A percentile compares a stretch with the other conserved stretches of the same genome.
Conservation (phyloP, 2,329 filamentous ascomycete species). For the Cercospora janseana region DNA sequence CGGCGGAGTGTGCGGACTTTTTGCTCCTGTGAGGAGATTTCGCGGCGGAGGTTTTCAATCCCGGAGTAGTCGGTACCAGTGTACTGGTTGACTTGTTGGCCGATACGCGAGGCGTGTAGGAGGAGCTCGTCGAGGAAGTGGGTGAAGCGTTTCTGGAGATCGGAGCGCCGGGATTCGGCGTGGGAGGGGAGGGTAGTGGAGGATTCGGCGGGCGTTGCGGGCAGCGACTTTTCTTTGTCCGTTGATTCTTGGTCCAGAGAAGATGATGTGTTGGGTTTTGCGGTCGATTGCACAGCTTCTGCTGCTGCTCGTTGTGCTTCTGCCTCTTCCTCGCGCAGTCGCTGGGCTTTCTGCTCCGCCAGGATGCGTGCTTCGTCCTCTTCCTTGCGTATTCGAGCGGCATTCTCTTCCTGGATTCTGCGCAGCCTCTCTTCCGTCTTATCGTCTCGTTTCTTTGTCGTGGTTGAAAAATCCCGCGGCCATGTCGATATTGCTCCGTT, state of each 20-base stretch:
- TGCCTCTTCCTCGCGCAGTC: constrained; percentile 7
- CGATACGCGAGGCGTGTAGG: constrained; percentile 77
- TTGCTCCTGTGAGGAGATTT: constrained; percentile 67
- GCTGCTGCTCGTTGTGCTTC: constrained; percentile 1
- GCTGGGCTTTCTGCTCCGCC: constrained; percentile 7
- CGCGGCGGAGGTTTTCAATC: constrained; percentile 79
- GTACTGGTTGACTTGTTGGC: constrained; percentile 85
- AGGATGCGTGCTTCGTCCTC: constrained; percentile 11
- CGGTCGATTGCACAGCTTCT: background rate
- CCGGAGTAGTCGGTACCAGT: constrained; percentile 83
- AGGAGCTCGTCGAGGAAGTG: constrained; percentile 86
- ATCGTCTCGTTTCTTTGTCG: constrained; percentile 11
- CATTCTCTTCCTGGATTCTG: background rate
- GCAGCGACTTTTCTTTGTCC: no score
- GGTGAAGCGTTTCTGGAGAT: constrained; percentile 61
- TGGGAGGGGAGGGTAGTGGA: constrained; percentile 52
- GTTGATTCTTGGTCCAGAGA: background rate
- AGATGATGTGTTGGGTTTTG: background rate
- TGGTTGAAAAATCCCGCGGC: constrained; percentile 20
- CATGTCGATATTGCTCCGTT: background rate
- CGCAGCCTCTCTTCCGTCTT: constrained; percentile 7
- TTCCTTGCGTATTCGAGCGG: constrained; percentile 8
- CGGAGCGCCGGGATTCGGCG: constrained; percentile 54
- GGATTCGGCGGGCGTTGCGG: constrained; percentile 20
- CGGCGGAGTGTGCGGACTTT: constrained; percentile 59